Conservation (phyloP, 306 rosid genomes). For the Lathyrus sativus region DNA sequence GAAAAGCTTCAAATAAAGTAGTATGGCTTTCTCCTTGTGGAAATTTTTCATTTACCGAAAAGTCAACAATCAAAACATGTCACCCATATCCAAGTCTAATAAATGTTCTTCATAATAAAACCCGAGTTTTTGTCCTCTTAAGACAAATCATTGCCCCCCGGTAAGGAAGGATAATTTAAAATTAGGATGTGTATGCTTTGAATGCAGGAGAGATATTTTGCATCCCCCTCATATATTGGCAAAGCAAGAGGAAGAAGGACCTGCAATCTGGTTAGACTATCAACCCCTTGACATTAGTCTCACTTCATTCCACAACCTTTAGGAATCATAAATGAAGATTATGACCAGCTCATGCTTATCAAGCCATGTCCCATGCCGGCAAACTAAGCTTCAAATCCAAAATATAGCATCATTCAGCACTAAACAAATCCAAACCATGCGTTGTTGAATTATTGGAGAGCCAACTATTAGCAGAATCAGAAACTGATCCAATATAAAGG, state of each 20-base stretch:
- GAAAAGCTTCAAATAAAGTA: constrained; percentile 24
- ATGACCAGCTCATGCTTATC: constrained; percentile 34
- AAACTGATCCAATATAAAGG: constrained; percentile 40
- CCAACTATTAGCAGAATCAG: constrained; percentile 35
- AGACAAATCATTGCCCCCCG: constrained; percentile 28
- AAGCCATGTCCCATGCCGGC: constrained; percentile 36
- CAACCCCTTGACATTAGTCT: constrained; percentile 36
- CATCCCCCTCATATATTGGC: constrained; percentile 35
- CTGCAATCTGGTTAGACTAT: constrained; percentile 36
- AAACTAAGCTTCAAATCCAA: constrained; percentile 31
- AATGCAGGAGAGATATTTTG: constrained; percentile 36
- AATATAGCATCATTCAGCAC: constrained; percentile 32
- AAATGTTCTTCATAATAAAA: constrained; percentile 34
- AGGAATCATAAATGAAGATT: constrained; percentile 30
- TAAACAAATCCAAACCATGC: constrained; percentile 31
- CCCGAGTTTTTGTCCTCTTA: constrained; percentile 25
- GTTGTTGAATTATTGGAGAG: constrained; percentile 37
- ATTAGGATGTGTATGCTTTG: constrained; percentile 8
- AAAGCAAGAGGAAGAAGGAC: constrained; percentile 32
- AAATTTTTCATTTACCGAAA: constrained; percentile 30
- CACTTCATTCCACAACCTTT: constrained; percentile 33
- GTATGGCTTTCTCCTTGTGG: constrained; percentile 30
- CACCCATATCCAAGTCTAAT: constrained; percentile 26
- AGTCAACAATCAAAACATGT: constrained; percentile 32
- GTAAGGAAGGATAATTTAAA: constrained; percentile 27